Evolutionary conservation across 768 basidiomycete species (phyloP).

Genomic region (Phaffia tasmanica): DNA sequence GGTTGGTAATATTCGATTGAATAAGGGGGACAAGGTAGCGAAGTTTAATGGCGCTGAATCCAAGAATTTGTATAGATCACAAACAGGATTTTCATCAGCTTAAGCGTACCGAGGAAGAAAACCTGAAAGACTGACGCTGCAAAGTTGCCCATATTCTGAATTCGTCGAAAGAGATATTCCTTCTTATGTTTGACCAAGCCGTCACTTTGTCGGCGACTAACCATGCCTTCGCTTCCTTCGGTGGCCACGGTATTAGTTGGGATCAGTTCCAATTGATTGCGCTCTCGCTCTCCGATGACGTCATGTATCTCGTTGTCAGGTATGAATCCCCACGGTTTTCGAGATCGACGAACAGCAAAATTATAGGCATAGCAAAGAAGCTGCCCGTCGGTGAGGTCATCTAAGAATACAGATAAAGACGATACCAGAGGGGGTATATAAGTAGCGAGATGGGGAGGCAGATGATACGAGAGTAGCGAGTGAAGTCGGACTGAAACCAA

Average conservation of each 20-base stretch:
- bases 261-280: not conserved
- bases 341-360: conserved; percentile 62
- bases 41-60: conserved; percentile 57
- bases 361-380: conserved; percentile 73
- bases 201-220: conserved; percentile 29
- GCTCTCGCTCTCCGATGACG: conserved; percentile 44
- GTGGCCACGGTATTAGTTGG: conserved; percentile 19
- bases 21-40: conserved; percentile 66
- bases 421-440: conserved; percentile 33
- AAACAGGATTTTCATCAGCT: not conserved
- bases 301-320: conserved; percentile 67
- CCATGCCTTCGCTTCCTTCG: conserved; percentile 38
- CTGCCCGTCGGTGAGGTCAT: conserved; percentile 49
- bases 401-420: not conserved
- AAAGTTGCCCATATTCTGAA: conserved; percentile 76
- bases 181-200: conserved; percentile 44
- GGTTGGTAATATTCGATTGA: conserved; percentile 43
- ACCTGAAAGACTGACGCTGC: conserved; percentile 53
- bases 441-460: conserved; percentile 50
- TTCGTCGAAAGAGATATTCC: conserved; percentile 74
- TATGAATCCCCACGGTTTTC: conserved; percentile 80
- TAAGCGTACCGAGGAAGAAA: conserved; percentile 7
- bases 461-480: conserved; percentile 50
- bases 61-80: conserved; percentile 30
- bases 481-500: conserved; percentile 50